Evolutionary conservation across 2,329 filamentous ascomycete species (phyloP), one percentile per base, ranked within the genome.

Genomic region (Fulvia fulva): DNA sequence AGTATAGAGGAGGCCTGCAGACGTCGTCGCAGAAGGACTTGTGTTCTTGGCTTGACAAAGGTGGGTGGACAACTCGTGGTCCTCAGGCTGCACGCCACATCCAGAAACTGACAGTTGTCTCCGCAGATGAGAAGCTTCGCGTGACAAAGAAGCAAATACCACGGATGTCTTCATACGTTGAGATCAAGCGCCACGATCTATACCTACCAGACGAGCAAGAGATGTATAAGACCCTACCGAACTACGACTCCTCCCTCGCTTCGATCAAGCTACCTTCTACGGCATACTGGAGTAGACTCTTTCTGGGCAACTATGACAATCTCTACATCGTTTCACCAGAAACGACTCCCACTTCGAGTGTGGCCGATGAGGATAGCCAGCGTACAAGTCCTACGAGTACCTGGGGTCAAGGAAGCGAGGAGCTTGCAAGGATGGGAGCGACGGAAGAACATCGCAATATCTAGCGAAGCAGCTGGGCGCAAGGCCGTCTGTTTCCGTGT

Each of bases 321-420:
- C 71, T 81, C n/a, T 81, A 77, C 67, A 80, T 81, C 59, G 75
- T 81, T 19, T 77, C 73, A 51, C 72, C 76, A 19, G 75, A 77
- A 44, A 73, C 65, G 41, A 76, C 73, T 43, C 73, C 74, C 30
- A 70, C 55, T 6, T 65, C 63, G 41, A 73, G 71, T 50, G 49
- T 68, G 21, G 63, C 62, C 34, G 68, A 66, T 21, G 58, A 63
- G n/a, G 68, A 67, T n/a, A 70, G 68, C 56, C 65, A 64, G 44
- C 60, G 67, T 25, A 51, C 63, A n/a, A 70, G 65, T 56, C 70
- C 70, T 19, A 68, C 66, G 16, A 67, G 60, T 53, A 69, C 61
- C 19, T 71, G 65, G 64, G 66, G 62, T n/a, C 53, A 61, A 54
- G 60, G 64, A 14, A 66, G 65, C 49, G 30, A 63, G 43, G 56